Conservation (phyloP, 1,284 basidiomycete genomes). For the Xerocomus minutiporus region DNA sequence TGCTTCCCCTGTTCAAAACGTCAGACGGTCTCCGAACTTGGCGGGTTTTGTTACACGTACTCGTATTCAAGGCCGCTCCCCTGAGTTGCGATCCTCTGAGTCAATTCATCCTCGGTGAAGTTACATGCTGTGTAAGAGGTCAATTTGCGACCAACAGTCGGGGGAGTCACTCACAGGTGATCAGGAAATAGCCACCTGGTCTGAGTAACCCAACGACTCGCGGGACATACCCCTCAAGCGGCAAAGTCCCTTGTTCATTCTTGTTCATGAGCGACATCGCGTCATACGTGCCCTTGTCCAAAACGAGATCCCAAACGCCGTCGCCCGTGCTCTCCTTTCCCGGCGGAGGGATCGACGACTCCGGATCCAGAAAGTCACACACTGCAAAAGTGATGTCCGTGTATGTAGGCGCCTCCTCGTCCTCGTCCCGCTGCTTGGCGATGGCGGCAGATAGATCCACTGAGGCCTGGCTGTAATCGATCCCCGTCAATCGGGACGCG, state of each 20-base stretch:
- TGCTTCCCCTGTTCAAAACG: constrained; percentile 49
- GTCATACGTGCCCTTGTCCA: constrained; percentile 85
- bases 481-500: constrained; percentile 53
- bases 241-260: constrained; percentile 49
- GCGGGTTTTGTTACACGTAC: constrained; percentile 40
- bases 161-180: constrained; percentile 63
- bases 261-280: constrained; percentile 78
- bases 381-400: constrained; percentile 46
- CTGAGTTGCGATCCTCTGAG: constrained; percentile 47
- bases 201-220: constrained; percentile 58
- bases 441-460: constrained; percentile 56
- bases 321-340: constrained; percentile 23
- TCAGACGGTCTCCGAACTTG: constrained; percentile 2
- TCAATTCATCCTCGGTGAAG: constrained; percentile 82
- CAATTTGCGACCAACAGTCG: not conserved
- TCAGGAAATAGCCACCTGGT: constrained; percentile 71
- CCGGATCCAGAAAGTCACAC: constrained; percentile 59
- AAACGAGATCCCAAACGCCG: constrained; percentile 57
- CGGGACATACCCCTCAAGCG: constrained; percentile 59
- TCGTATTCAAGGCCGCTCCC: constrained; percentile 56
- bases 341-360: constrained; percentile 36
- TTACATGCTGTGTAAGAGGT: constrained; percentile 68
- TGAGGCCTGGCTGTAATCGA: constrained; percentile 80
- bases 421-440: constrained; percentile 38
- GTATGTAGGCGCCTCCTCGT: constrained; percentile 11